Evolutionary conservation across 2,329 filamentous ascomycete genomes (phyloP), one percentile per base, ranked within the genome.

Genomic region (Diaporthe helianthi): DNA sequence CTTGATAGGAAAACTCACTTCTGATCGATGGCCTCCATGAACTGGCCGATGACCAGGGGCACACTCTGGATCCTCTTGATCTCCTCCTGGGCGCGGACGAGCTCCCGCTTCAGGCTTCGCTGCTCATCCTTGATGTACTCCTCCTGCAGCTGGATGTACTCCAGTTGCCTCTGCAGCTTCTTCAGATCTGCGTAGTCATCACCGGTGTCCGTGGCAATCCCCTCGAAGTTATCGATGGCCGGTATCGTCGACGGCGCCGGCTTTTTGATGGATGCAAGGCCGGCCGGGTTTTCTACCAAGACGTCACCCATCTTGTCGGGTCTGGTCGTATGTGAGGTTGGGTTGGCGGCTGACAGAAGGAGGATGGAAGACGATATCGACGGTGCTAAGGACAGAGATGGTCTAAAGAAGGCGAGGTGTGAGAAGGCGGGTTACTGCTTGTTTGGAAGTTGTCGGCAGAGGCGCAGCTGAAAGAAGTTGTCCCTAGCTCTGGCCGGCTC

Each of bases 71-170:
- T 99, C 74, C 96, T 91, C 86, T 99, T 99, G 85, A 99, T 99
- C 85, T 99, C 96, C 81, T 99, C 96, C 80, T 99, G 96, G 75
- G 96, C 96, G 75, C 96, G 90, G 67, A 99, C 95, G 64, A 99
- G 88, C 85, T 99, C 96, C 76, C 96, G 90, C 87, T 99, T 99
- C 80, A 99, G 83, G 83, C 94, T 98, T 84, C 93, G 91, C 84
- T 99, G 96, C 86, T 99, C 96, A 89, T 99, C 96, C 85, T 99
- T 99, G 89, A 99, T 99, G 83, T 99, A 99, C 81, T 99, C 96
- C 83, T 99, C 96, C 84, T 99, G 96, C 76, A 99, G 87, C 82
- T 98, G 93, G 80, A 98, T 97, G 81, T 97, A 98, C 90, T 99
- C 96, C 76, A 98, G 85, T 85, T 98, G 94, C 79, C 95, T 88